Base-by-base conservation (phyloP, 148 eudicot genomes). In the Cornus florida region DNA sequence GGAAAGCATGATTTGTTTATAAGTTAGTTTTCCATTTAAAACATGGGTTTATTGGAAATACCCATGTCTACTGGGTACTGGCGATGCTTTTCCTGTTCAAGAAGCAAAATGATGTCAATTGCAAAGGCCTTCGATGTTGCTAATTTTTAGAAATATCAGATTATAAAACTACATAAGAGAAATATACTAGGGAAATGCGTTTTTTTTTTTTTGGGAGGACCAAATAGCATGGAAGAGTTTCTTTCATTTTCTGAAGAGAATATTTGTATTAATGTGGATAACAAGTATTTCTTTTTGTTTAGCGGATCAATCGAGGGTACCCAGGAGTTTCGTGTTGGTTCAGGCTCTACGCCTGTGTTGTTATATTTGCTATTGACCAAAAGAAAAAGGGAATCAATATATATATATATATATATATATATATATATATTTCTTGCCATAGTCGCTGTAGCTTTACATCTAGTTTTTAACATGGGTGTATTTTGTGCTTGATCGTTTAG, bases 401-500 rank as follows among this genome's bases (percentile, higher is more conserved):
- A n/a, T n/a, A n/a, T n/a, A n/a, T n/a, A n/a, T n/a, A n/a, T n/a
- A n/a, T n/a, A n/a, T n/a, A n/a, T n/a, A n/a, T n/a, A n/a, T n/a
- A n/a, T n/a, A n/a, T n/a, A n/a, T n/a, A n/a, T n/a, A n/a, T n/a
- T n/a, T n/a, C n/a, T 65, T 67, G 16, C 23, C 24, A 23, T 43
- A 17, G 16, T 48, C 10, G 20, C 10, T 10, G 43, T 48, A n/a
- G 62, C 31, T 20, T 22, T 17, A 24, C 6, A 65, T 41, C 3
- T 65, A 41, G 13, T 4, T 6, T 4, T 3, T 46, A 50, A 46
- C 64, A 48, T 76, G 64, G 71, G 3, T 32, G 11, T 35, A 20
- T 74, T 70, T 28, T 56, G 28, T 59, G 71, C 76, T 28, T 81
- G 57, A 57, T 78, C 31, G 80, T 82, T 31, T 80, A 96, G 99